phyloP scores from a whole-genome alignment of 2,329 filamentous ascomycete genomes.

The Aspergillus sp. region DNA sequence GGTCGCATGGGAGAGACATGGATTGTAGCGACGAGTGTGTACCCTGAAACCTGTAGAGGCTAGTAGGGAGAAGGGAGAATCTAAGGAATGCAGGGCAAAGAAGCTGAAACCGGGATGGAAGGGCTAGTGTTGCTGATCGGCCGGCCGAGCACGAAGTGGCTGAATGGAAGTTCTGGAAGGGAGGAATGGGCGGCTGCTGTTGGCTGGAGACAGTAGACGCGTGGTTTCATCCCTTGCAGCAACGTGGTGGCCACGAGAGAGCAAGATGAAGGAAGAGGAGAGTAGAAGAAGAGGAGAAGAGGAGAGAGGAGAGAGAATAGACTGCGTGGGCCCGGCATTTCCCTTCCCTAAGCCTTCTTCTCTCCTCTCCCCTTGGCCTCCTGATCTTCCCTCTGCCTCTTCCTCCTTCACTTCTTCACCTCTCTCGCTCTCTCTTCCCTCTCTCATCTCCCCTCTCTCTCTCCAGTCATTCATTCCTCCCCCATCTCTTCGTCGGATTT shows the following conservation, averaged over 20 bases:
- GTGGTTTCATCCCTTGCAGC: too few species aligned
- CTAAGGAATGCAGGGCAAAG: background rate
- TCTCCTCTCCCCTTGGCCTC: too few species aligned
- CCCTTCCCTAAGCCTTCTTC: background rate
- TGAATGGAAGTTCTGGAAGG: slow-evolving; percentile 1
- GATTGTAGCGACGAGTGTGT: too few species aligned
- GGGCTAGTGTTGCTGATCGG: slow-evolving; percentile 1
- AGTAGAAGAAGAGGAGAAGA: background rate
- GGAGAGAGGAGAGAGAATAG: background rate
- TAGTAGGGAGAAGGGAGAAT: too few species aligned
- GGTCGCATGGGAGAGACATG: too few species aligned
- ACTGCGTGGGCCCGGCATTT: background rate
- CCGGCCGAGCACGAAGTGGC: background rate
- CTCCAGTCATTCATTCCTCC: background rate
- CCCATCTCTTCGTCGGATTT: background rate
- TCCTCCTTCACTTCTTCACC: background rate
- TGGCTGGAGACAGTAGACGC: background rate
- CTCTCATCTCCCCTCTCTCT: background rate
- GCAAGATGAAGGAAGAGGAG: background rate
- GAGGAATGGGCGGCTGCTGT: background rate
- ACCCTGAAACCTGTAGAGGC: too few species aligned
- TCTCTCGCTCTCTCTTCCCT: background rate
- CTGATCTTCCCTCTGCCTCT: background rate
- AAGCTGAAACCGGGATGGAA: background rate
- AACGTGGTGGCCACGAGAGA: slow-evolving; percentile 11